Percentiles rank a stretch among this genome's conserved stretches.
Conservation (phyloP, 257 asterid genomes). For the Solanum medicagineum region DNA sequence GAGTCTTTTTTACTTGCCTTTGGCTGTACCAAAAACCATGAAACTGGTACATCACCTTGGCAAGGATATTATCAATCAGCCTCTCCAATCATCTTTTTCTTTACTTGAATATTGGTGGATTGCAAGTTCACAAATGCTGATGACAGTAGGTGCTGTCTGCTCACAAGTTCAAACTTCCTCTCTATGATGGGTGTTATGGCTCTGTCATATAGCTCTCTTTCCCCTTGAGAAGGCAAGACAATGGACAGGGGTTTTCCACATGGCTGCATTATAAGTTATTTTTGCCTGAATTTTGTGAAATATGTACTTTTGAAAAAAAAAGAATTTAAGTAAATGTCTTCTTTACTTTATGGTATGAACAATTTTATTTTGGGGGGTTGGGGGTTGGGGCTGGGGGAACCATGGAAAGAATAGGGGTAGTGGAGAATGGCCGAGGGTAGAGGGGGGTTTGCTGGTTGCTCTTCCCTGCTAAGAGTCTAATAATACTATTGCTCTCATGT, state of each 20-base stretch:
- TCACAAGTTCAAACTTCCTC: neutral
- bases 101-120: neutral
- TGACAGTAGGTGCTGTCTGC: neutral
- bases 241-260: neutral
- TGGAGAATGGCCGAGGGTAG: neutral
- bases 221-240: neutral
- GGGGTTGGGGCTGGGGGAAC: neutral
- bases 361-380: neutral
- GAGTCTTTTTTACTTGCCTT: neutral
- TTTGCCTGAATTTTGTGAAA: neutral
- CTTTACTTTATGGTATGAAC: neutral
- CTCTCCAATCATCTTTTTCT: neutral
- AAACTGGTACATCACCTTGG: neutral
- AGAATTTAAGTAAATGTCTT: neutral
- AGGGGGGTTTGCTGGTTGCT: neutral
- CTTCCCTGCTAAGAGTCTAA: neutral
- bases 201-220: neutral
- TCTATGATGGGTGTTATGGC: neutral
- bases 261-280: neutral
- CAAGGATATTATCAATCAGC: neutral
- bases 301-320: neutral
- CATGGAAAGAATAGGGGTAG: neutral
- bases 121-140: neutral
- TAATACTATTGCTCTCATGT: conserved; percentile 16
- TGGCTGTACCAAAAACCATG: neutral